phyloP scores from a whole-genome alignment of 805 yeast species.

The Lachancea dasiensis region DNA sequence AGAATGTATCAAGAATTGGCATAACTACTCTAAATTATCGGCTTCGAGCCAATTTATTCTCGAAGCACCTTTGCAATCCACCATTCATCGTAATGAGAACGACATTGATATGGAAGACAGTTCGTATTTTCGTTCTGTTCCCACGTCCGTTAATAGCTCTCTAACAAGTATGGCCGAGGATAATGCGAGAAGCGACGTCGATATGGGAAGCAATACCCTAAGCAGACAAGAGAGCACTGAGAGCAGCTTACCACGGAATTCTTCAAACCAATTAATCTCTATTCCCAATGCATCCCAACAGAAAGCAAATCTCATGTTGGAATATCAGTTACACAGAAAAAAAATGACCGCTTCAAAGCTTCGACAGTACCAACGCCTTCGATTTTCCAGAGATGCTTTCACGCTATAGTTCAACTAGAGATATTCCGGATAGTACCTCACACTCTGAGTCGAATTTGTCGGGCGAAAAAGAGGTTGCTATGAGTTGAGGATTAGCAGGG shows the following conservation, averaged over 20 bases:
- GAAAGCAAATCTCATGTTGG: slow-evolving; percentile 13
- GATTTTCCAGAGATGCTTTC: slow-evolving; percentile 27
- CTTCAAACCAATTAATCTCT: slow-evolving; percentile 11
- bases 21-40: slow-evolving; percentile 14
- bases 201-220: slow-evolving; percentile 19
- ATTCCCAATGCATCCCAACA: slow-evolving; percentile 10
- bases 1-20: slow-evolving; percentile 24
- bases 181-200: slow-evolving; percentile 23
- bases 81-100: not conserved
- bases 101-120: slow-evolving; percentile 3
- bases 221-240: slow-evolving; percentile 24
- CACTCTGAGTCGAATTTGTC: slow-evolving; percentile 15
- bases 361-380: slow-evolving; percentile 21
- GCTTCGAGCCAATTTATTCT: slow-evolving; percentile 5
- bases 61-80: not conserved
- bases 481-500: slow-evolving; percentile 15
- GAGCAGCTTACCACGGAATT: slow-evolving; percentile 21
- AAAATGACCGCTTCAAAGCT: slow-evolving; percentile 18
- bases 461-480: slow-evolving; percentile 21
- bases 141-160: slow-evolving; percentile 17
- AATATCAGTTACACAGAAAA: slow-evolving; percentile 17
- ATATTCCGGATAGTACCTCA: slow-evolving; percentile 9
- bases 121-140: not conserved
- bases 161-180: slow-evolving; percentile 14
- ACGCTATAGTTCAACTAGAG: slow-evolving; percentile 14